phyloP scores from a whole-genome alignment of 1,139 yeast species.

The Hyphopichia wangnamkhiaoensis region DNA sequence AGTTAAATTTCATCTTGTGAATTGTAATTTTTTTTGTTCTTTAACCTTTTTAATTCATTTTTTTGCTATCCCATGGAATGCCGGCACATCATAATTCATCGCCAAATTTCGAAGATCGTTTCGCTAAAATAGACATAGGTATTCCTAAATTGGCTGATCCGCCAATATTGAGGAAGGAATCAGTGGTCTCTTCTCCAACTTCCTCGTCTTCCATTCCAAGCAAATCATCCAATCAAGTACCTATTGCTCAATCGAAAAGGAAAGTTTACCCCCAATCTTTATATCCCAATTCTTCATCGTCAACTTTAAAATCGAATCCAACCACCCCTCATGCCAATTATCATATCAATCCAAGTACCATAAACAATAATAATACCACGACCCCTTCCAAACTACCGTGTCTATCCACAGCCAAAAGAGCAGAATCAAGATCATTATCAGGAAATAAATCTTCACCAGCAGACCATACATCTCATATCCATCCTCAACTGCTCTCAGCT shows the following conservation, averaged over 20 bases:
- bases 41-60: too few relatives aligned
- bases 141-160: conserved; percentile 3
- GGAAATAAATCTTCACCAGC: neutral
- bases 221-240: too few relatives aligned
- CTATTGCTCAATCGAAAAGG: conserved; percentile 17
- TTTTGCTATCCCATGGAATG: too few relatives aligned
- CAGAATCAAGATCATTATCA: conserved; percentile 11
- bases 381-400: conserved; percentile 9
- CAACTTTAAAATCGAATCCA: too few relatives aligned
- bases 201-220: neutral
- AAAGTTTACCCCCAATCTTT: conserved; percentile 23
- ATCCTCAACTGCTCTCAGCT: neutral
- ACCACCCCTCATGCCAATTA: too few relatives aligned
- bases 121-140: conserved; percentile 26
- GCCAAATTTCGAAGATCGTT: conserved; percentile 26
- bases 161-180: neutral
- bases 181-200: neutral
- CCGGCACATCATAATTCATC: conserved; percentile 4
- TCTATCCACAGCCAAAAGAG: conserved; percentile 22
- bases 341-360: too few relatives aligned
- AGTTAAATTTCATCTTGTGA: too few relatives aligned
- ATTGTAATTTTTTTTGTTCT: too few relatives aligned
- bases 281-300: too few relatives aligned
- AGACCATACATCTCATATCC: neutral
- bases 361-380: conserved; percentile 9